Evolutionary conservation across 2,329 filamentous ascomycete genomes (phyloP).

Genomic region (Ceratocystis cacaofunesta): DNA sequence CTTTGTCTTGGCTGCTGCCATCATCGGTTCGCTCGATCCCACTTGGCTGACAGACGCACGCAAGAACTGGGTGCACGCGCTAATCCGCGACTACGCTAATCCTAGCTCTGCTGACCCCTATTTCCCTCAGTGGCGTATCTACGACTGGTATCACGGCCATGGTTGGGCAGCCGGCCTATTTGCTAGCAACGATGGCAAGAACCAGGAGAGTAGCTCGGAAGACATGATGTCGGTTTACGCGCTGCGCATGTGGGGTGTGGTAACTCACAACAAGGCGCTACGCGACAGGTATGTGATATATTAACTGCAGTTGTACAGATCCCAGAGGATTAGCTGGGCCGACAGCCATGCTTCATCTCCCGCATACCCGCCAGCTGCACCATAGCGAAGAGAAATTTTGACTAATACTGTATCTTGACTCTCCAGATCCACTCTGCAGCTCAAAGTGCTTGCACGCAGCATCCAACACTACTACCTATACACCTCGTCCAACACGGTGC

Average conservation of each 20-base stretch:
- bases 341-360: not conserved
- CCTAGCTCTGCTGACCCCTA: constrained; percentile 52
- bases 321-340: not conserved
- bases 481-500: constrained; percentile 47
- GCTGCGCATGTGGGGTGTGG: constrained; percentile 84
- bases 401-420: not conserved
- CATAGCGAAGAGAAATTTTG: not conserved
- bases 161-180: constrained; percentile 78
- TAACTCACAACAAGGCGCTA: constrained; percentile 61
- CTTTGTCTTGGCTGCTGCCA: constrained; percentile 72
- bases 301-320: not conserved
- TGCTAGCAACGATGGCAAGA: constrained; percentile 56
- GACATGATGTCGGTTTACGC: constrained; percentile 79
- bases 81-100: constrained; percentile 75
- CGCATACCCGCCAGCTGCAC: not conserved
- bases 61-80: constrained; percentile 63
- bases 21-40: constrained; percentile 66
- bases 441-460: constrained; percentile 59
- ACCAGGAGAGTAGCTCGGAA: constrained; percentile 80
- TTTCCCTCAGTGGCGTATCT: constrained; percentile 70
- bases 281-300: constrained; percentile 45
- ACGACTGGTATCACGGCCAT: constrained; percentile 93
- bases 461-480: constrained; percentile 75
- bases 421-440: constrained; percentile 59
- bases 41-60: constrained; percentile 54